Conservation (phyloP, 2,329 filamentous ascomycete genomes). For the Penicillium crustosum region DNA sequence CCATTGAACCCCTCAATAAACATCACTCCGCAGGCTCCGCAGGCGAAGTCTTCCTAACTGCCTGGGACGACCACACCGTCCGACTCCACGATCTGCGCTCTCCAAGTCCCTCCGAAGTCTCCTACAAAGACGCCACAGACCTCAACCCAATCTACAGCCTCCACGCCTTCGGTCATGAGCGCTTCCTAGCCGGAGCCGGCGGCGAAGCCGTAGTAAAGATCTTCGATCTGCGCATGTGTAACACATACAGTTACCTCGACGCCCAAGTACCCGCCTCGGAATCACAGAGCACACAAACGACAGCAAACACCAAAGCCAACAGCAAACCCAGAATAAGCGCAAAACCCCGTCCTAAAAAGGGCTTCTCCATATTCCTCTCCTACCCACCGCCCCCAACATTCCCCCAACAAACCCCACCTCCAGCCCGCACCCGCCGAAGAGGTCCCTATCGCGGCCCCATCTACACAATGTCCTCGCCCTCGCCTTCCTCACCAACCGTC, state of each 20-base stretch:
- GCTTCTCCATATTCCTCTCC: constrained; percentile 48
- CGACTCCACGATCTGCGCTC: constrained; percentile 63
- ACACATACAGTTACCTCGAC: constrained; percentile 35
- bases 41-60: constrained; percentile 58
- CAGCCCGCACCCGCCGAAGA: constrained; percentile 11
- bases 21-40: constrained; percentile 26
- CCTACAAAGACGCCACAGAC: constrained; percentile 58
- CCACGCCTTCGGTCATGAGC: constrained; percentile 56
- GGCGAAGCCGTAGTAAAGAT: constrained; percentile 61
- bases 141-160: constrained; percentile 60
- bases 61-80: constrained; percentile 59
- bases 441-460: constrained; percentile 45
- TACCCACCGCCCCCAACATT: constrained; percentile 21
- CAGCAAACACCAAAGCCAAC: not conserved
- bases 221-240: constrained; percentile 60
- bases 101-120: constrained; percentile 46
- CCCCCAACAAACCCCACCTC: constrained; percentile 8
- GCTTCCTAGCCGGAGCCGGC: constrained; percentile 57
- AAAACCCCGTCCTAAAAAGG: constrained; percentile 26
- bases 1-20: constrained; percentile 38
- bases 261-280: constrained; percentile 17
- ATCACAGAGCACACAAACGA: not conserved
- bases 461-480: constrained; percentile 48
- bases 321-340: not conserved
- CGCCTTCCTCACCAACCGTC: constrained; percentile 46